A percentile compares a stretch with the other conserved stretches of the same genome.
Conservation (phyloP, 2,329 filamentous ascomycete species). For the Aureobasidium sp. region DNA sequence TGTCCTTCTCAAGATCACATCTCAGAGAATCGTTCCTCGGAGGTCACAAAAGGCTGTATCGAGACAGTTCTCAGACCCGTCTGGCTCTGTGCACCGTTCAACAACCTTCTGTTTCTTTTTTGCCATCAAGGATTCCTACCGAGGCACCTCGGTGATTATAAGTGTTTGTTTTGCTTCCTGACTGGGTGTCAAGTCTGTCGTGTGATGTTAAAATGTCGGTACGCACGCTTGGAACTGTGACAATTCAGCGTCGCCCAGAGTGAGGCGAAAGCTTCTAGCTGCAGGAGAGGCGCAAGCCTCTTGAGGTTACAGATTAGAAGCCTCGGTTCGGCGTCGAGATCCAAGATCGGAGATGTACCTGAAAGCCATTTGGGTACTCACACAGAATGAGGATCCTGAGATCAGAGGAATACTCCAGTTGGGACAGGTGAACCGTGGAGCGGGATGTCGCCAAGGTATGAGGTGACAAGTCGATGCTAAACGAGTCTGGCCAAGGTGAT, state of each 20-base stretch:
- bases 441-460: background rate
- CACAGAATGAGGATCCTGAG: background rate
- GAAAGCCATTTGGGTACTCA: background rate
- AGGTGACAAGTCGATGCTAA: background rate
- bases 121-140: background rate
- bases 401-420: no score
- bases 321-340: background rate
- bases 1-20: no score
- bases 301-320: background rate
- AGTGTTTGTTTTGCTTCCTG: slow-evolving; percentile 1
- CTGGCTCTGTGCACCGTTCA: background rate
- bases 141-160: background rate
- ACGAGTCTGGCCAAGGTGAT: slow-evolving; percentile 6
- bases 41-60: no score
- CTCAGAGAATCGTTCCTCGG: no score
- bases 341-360: background rate
- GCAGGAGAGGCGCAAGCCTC: background rate
- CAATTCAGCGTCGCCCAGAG: background rate
- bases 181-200: background rate
- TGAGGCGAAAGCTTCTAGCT: background rate
- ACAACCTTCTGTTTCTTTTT: background rate
- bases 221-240: background rate
- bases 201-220: background rate
- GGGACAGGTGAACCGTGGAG: background rate
- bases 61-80: background rate